phyloP scores from a whole-genome alignment of 257 asterid genomes.

The Penstemon barbatus region DNA sequence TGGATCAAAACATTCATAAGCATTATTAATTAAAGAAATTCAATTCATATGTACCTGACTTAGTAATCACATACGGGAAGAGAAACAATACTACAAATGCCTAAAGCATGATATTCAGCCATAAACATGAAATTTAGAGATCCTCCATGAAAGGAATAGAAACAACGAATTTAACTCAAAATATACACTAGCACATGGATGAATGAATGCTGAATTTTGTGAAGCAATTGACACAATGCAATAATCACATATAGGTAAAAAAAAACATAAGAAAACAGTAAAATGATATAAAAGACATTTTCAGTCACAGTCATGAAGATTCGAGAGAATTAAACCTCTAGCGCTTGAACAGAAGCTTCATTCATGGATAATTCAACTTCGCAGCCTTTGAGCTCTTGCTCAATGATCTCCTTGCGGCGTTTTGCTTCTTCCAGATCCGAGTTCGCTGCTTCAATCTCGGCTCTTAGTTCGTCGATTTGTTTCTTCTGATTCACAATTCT shows the following conservation, averaged over 20 bases:
- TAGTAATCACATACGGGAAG: neutral
- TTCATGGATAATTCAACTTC: conserved; percentile 67
- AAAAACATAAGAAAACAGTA: neutral
- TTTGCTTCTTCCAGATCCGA: conserved; percentile 62
- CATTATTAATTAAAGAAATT: neutral
- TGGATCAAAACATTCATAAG: neutral
- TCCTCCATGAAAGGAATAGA: no score
- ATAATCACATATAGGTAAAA: no score
- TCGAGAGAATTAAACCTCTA: conserved; percentile 46
- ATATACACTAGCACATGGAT: neutral
- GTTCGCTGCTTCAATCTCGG: conserved; percentile 49
- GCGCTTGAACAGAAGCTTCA: conserved; percentile 60
- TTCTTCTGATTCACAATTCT: conserved; percentile 58
- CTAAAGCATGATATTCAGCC: neutral
- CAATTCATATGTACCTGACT: neutral
- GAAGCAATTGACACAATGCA: no score
- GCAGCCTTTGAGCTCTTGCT: conserved; percentile 69
- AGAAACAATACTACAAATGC: neutral
- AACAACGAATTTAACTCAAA: neutral
- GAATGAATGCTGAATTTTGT: no score
- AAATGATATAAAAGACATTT: neutral
- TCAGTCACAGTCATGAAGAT: conserved; percentile 5
- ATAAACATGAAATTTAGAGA: neutral
- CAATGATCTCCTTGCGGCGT: conserved; percentile 55
- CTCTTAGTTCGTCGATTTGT: conserved; percentile 55